A percentile compares a stretch with the other conserved stretches of the same genome.
Evolutionary conservation across 495 filamentous ascomycete genomes (phyloP).

Genomic region (Xylaria nigripes): DNA sequence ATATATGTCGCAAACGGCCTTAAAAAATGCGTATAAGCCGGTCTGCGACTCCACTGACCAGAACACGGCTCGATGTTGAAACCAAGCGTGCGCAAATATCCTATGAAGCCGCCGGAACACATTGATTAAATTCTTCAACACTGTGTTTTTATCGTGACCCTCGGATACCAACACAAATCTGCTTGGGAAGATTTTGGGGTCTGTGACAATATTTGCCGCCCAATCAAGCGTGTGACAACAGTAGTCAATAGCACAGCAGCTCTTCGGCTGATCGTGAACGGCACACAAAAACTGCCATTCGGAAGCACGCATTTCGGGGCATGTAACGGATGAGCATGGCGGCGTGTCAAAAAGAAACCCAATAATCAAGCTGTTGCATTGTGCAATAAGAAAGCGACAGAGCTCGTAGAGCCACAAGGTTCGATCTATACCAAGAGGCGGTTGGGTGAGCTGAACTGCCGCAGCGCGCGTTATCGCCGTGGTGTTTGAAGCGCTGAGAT

Average conservation of each 20-base stretch:
- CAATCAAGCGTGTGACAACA: constrained; percentile 97
- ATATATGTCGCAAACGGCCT: constrained; percentile 90
- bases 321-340: constrained; percentile 76
- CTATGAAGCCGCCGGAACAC: constrained; percentile 90
- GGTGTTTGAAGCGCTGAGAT: constrained; percentile 59
- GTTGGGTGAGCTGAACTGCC: constrained; percentile 62
- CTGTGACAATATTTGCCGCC: constrained; percentile 85
- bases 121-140: constrained; percentile 78
- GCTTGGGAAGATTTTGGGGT: constrained; percentile 84
- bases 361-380: constrained; percentile 84
- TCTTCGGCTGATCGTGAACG: constrained; percentile 89
- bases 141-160: constrained; percentile 52
- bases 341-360: constrained; percentile 85
- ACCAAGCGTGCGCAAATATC: constrained; percentile 98
- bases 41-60: constrained; percentile 87
- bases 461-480: constrained; percentile 64
- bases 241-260: constrained; percentile 96
- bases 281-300: constrained; percentile 99
- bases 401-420: constrained; percentile 96
- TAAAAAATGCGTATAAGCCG: constrained; percentile 91
- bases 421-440: constrained; percentile 71
- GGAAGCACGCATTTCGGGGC: constrained; percentile 94
- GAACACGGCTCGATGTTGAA: constrained; percentile 90
- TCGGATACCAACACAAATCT: constrained; percentile 61
- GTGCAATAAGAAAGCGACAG: constrained; percentile 85